Evolutionary conservation across 306 rosid genomes (phyloP), one percentile per base, ranked within the genome.

Genomic region (Medicago lupulina): DNA sequence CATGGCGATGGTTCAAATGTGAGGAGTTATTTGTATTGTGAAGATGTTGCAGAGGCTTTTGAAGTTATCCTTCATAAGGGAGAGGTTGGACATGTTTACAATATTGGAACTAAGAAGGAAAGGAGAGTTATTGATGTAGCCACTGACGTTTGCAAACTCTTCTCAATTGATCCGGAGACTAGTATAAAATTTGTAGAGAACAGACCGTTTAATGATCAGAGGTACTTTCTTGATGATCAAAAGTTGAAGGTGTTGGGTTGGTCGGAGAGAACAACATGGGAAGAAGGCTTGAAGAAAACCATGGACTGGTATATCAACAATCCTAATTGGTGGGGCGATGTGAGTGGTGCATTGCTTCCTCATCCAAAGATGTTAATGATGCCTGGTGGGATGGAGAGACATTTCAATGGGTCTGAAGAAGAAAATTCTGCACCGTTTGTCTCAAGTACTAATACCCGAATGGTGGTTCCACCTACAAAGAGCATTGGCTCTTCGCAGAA

Each of bases 241-340:
- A 92, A 92, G 90, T 84, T 92, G 82, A 92, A 75, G 19, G 36
- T 3, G 68, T 87, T 92, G 88, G 97, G 97, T 51, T 92, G 97
- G 97, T 86, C 93, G 4, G 97, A 90, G 85, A 85, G 90, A 47
- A 92, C 97, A 40, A 39, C 77, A 0, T 92, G 97, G 97, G 91
- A 88, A 40, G 97, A 92, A 78, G 97, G 97, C n/a, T 79, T 92
- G 86, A 92, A 83, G 87, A 92, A 92, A 90, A 90, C 97, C 60
- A 87, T 92, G 9, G 93, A 92, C 2, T 92, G 97, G 97, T 90
- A 92, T 68, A 87, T 83, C 39, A 86, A 86, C 67, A 90, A 92
- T 82, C 96, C 97, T 53, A 75, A 78, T 71, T 92, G 97, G 97
- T 92, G 97, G 97, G 97, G 97, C 38, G 97, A 92, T 81, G 97